Conservation (phyloP, 2,329 filamentous ascomycete genomes). For the Aspergillus sp. region DNA sequence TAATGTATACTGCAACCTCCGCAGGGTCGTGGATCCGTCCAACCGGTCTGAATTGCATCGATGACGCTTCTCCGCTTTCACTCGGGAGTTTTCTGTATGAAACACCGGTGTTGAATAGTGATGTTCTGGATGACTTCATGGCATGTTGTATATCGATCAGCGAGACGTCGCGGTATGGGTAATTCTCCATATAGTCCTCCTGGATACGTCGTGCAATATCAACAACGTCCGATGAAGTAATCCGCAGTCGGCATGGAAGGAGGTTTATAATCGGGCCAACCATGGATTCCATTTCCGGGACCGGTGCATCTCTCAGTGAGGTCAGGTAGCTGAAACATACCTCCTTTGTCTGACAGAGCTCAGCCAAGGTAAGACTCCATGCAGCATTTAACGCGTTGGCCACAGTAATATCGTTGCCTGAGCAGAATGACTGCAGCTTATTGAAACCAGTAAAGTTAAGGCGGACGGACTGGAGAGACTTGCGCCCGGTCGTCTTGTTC, state of each 20-base stretch:
- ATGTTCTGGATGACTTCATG: slow-evolving; percentile 34
- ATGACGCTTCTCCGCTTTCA: slow-evolving; percentile 24
- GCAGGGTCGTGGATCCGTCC: slow-evolving; percentile 47
- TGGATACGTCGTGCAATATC: slow-evolving; percentile 44
- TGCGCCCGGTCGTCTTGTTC: slow-evolving; percentile 16
- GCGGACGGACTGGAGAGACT: slow-evolving; percentile 30
- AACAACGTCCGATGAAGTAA: slow-evolving; percentile 32
- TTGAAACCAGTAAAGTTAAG: slow-evolving; percentile 29
- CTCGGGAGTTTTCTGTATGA: slow-evolving; percentile 48
- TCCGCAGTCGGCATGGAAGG: slow-evolving; percentile 44
- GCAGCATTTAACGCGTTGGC: slow-evolving; percentile 65
- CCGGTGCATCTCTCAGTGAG: slow-evolving; percentile 42
- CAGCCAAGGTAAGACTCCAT: slow-evolving; percentile 66
- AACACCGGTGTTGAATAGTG: slow-evolving; percentile 50
- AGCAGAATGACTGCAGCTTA: slow-evolving; percentile 40
- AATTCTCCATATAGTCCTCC: slow-evolving; percentile 47
- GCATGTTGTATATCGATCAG: slow-evolving; percentile 50
- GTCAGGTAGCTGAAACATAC: slow-evolving; percentile 53
- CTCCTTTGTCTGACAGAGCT: slow-evolving; percentile 67
- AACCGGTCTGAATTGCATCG: slow-evolving; percentile 34
- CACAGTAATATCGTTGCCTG: slow-evolving; percentile 47
- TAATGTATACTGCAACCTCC: slow-evolving; percentile 50
- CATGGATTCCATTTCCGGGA: slow-evolving; percentile 39
- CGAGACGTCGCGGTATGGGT: slow-evolving; percentile 45
- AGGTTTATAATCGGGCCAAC: slow-evolving; percentile 50